Evolutionary conservation across 176 grass and related monocot species (phyloP).

Genomic region (Oryza coarctata): DNA sequence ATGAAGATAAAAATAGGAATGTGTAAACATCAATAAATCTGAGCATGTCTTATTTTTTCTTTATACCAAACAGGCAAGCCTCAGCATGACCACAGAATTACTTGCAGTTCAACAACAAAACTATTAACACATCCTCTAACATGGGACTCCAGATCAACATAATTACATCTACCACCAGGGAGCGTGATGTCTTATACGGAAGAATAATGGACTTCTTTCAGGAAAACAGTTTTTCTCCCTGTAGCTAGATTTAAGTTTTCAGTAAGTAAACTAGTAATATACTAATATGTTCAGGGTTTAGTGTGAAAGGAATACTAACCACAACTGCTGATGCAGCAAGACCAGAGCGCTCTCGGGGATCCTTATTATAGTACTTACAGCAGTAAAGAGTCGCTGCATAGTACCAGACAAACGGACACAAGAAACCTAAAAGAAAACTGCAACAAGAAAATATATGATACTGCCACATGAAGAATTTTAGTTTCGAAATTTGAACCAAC

Average conservation of each 20-base stretch:
- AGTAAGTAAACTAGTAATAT: not conserved
- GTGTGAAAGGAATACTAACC: conserved; percentile 36
- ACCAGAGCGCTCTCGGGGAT: conserved; percentile 91
- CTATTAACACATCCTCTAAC: not conserved
- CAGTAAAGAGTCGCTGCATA: conserved; percentile 65
- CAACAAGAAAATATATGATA: conserved; percentile 27
- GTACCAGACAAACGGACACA: conserved; percentile 92
- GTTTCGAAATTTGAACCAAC: not conserved
- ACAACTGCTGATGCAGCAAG: conserved; percentile 79
- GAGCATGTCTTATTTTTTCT: not conserved
- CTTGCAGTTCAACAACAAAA: not conserved
- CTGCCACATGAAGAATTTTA: conserved; percentile 7
- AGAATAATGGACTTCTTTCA: not conserved
- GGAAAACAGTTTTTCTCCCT: not conserved
- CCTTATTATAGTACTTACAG: conserved; percentile 77
- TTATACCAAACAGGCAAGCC: not conserved
- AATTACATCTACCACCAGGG: not conserved
- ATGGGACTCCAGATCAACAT: not conserved
- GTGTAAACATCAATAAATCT: not conserved
- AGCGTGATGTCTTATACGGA: not conserved
- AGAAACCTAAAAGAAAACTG: conserved; percentile 95
- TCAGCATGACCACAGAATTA: not conserved
- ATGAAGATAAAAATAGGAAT: conserved; percentile 2
- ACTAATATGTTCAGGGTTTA: conserved; percentile 9
- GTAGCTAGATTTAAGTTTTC: conserved; percentile 9